These are phyloP conservation scores for Beta corolliflora DNA, from an alignment of 179 eudicot genomes.

Conservation along the genomic window DNA sequence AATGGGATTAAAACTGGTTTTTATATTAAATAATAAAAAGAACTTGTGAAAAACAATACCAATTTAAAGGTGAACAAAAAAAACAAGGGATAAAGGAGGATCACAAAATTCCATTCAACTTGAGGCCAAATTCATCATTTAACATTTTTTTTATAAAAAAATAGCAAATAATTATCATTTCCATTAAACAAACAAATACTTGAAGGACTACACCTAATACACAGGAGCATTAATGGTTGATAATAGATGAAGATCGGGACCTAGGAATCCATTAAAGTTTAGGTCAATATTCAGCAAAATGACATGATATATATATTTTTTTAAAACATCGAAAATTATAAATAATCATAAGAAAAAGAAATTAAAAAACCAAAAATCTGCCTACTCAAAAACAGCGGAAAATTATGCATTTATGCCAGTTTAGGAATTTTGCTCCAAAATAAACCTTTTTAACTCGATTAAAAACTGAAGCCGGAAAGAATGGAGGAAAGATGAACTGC, in stretches of 20 bases:
- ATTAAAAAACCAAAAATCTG: too few relatives aligned
- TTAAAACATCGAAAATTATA: neutral
- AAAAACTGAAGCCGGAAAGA: neutral
- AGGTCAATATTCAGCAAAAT: neutral
- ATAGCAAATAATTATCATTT: neutral
- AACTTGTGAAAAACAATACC: too few relatives aligned
- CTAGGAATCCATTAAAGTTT: neutral
- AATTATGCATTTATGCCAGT: too few relatives aligned
- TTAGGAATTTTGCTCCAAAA: neutral
- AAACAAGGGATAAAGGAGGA: neutral
- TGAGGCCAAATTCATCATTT: neutral
- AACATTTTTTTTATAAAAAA: neutral
- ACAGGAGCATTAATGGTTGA: neutral
- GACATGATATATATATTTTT: neutral
- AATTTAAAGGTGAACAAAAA: neutral
- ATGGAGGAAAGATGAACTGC: neutral
- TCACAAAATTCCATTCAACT: neutral
- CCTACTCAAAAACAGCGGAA: neutral
- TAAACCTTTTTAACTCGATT: neutral
- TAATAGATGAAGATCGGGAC: neutral
- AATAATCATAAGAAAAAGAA: neutral
- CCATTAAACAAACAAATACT: neutral
- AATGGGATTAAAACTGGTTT: slow-evolving; percentile 2
- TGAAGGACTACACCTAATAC: too few relatives aligned
- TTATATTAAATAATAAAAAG: neutral